Evolutionary conservation across 495 filamentous ascomycete species (phyloP), one percentile per base, ranked within the genome.

Genomic region (Daldinia concentrica): DNA sequence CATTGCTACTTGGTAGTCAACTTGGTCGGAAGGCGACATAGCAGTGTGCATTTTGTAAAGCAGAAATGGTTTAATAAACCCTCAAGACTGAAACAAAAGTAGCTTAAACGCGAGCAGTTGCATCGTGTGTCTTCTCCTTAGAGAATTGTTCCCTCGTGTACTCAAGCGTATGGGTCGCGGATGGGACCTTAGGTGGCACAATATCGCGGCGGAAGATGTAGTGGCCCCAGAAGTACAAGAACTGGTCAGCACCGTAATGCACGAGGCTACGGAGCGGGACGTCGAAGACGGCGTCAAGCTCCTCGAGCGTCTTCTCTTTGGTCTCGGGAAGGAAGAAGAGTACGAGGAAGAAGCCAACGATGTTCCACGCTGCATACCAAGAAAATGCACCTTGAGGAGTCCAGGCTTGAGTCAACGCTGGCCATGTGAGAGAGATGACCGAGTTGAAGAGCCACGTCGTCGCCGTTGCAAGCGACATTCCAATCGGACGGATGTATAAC

Each of bases 311-410:
- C 57, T 88, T 87, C 74, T 92, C 91, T 79, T 94, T 94, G 1
- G 92, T 94, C 81, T 94, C 92, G 8, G 92, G 91, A 0, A 94
- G 83, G 79, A 88, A 91, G 51, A 94, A 81, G 74, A 93, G 89
- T 54, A 93, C 91, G 78, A 90, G 83, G 39, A 90, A 72, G 34
- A 91, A 86, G 1, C 91, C 91, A 12, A 87, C 80, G 4, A 91
- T 79, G 68, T 95, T 94, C 74, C 92, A 86, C 17, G 79, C 88
- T 19, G 90, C 91, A 70, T 92, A 92, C 79, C 89, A 91, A 4
- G 81, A 81, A 71, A 93, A 93, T 0, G 88, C 90, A 1, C 90
- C 91, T 32, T 83, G 81, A 0, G 83, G 76, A 8, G 75, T 85
- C 74, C 92, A 89, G 0, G 84, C 84, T 0, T 74, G 71, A 1